Evolutionary conservation across 2,329 filamentous ascomycete species (phyloP).

Genomic region (Myotisia sp.): DNA sequence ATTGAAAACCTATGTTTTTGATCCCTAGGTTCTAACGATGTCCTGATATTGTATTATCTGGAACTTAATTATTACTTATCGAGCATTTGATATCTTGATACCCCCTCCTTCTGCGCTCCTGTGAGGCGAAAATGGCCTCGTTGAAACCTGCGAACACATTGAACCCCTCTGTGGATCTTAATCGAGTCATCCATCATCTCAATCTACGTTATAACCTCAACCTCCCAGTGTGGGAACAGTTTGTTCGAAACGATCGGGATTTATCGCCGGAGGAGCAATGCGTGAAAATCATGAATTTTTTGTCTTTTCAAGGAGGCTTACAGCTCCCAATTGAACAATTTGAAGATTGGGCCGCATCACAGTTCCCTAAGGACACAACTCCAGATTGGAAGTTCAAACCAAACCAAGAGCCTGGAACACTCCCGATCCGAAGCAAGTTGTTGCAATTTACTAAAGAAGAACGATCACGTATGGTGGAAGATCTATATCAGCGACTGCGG

Average conservation of each 20-base stretch:
- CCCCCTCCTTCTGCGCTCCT: too few relatives aligned
- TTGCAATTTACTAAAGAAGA: too few relatives aligned
- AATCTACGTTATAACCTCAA: constrained; percentile 24
- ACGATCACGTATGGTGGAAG: too few relatives aligned
- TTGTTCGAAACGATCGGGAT: constrained; percentile 8
- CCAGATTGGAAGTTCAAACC: constrained; percentile 17
- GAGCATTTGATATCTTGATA: too few relatives aligned
- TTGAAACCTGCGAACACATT: constrained; percentile 2
- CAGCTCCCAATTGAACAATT: constrained; percentile 19
- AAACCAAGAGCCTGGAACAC: too few relatives aligned
- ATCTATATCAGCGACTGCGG: too few relatives aligned
- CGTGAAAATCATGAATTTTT: constrained; percentile 17
- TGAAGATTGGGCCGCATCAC: constrained; percentile 18
- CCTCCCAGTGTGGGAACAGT: constrained; percentile 18
- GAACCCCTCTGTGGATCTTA: constrained; percentile 15
- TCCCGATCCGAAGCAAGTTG: too few relatives aligned
- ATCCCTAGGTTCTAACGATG: too few relatives aligned
- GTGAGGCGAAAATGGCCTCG: too few relatives aligned
- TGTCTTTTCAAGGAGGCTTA: constrained; percentile 20
- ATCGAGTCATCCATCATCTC: constrained; percentile 19
- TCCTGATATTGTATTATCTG: too few relatives aligned
- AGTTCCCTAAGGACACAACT: constrained; percentile 4
- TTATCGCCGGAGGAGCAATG: constrained; percentile 16
- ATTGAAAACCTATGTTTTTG: too few relatives aligned
- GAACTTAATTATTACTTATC: too few relatives aligned